Evolutionary conservation across 768 basidiomycete genomes (phyloP).

Genomic region (Clitopilus passeckerianus): DNA sequence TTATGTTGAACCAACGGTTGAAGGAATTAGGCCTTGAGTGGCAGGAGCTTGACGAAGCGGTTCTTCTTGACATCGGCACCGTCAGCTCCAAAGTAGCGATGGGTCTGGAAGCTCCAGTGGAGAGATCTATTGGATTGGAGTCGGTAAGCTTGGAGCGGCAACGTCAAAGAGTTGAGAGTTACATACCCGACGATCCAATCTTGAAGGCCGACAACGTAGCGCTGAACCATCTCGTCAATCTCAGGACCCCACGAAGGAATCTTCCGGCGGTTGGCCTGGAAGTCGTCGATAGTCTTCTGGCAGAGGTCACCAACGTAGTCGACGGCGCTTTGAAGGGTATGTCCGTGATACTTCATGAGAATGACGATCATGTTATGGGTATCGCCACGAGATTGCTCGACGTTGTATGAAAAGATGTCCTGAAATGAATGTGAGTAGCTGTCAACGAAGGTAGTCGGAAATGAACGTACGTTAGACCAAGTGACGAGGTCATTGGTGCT

Average conservation of each 20-base stretch:
- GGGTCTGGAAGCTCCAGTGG: constrained; percentile 69
- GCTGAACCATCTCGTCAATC: constrained; percentile 50
- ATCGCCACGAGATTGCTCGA: constrained; percentile 65
- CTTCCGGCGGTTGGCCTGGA: constrained; percentile 37
- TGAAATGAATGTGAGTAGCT: constrained; percentile 15
- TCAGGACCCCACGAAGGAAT: constrained; percentile 62
- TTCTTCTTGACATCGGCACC: constrained; percentile 51
- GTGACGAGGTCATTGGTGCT: constrained; percentile 74
- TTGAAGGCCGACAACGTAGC: constrained; percentile 59
- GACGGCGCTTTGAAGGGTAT: constrained; percentile 56
- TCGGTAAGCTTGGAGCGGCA: constrained; percentile 1
- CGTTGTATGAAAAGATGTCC: constrained; percentile 77
- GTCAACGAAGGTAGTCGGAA: constrained; percentile 1
- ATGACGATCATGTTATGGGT: constrained; percentile 73
- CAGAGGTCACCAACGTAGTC: constrained; percentile 63
- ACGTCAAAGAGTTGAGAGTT: neutral
- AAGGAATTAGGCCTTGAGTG: constrained; percentile 14
- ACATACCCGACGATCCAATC: constrained; percentile 66
- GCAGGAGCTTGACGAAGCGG: constrained; percentile 47
- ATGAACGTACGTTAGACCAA: constrained; percentile 69
- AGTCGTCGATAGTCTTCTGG: constrained; percentile 46
- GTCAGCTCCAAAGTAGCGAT: constrained; percentile 61
- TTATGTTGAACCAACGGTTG: neutral
- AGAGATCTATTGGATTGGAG: constrained; percentile 33
- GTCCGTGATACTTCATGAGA: constrained; percentile 55